These are phyloP conservation scores for Dothideomycetes sp. DNA, from an alignment of 2,329 filamentous ascomycete species.

Conservation along the genomic window DNA sequence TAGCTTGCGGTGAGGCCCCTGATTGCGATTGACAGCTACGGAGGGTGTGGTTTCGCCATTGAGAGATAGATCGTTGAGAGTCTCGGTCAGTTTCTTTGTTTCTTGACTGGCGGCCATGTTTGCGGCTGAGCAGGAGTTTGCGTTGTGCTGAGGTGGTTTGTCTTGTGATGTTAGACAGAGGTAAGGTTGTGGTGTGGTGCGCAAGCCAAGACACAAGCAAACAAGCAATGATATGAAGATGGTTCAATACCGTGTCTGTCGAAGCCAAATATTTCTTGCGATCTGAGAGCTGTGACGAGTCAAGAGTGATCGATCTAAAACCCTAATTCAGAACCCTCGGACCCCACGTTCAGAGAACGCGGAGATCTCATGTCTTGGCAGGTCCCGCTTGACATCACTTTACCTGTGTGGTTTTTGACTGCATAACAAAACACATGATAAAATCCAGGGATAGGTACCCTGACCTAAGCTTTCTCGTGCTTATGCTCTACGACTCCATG, in stretches of 20 bases:
- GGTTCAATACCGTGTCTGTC: no score
- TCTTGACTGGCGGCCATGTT: neutral
- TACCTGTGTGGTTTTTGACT: neutral
- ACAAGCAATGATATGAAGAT: neutral
- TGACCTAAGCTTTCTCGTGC: no score
- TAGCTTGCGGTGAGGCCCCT: conserved; percentile 3
- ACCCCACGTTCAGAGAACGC: conserved; percentile 2
- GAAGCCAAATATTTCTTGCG: conserved; percentile 3
- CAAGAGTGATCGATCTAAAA: conserved; percentile 1
- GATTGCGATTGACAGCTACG: neutral
- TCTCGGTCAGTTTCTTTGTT: neutral
- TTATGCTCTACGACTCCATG: no score
- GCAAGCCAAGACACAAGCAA: no score
- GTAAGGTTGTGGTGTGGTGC: no score
- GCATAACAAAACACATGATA: no score
- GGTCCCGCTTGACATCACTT: conserved; percentile 7
- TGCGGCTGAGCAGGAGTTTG: neutral
- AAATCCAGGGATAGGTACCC: no score
- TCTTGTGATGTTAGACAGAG: neutral
- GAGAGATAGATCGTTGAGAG: neutral
- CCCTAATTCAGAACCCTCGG: no score
- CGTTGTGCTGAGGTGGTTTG: neutral
- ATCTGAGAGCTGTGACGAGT: neutral
- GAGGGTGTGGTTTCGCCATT: neutral
- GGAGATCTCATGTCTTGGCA: conserved; percentile 4